phyloP scores from a whole-genome alignment of 1,139 yeast species.

The Scheffersomyces cryptocercus region DNA sequence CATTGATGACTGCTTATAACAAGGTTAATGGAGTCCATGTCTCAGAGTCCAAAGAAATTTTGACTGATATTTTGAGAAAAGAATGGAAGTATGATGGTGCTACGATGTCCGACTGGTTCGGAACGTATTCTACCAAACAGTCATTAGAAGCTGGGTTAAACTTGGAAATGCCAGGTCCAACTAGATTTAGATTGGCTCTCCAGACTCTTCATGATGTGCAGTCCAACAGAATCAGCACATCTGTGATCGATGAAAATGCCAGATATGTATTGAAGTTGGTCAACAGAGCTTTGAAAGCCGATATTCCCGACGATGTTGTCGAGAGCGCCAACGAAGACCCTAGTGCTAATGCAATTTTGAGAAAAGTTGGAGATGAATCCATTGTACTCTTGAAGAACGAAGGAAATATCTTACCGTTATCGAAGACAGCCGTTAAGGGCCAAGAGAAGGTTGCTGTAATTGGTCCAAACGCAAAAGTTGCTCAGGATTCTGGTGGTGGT shows the following conservation, averaged over 20 bases:
- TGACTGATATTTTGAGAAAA: conserved; percentile 15
- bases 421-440: conserved; percentile 21
- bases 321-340: conserved; percentile 46
- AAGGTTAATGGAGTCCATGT: conserved; percentile 18
- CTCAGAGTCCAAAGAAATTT: conserved; percentile 13
- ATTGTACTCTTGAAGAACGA: conserved; percentile 57
- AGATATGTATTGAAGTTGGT: conserved; percentile 47
- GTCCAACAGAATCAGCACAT: conserved; percentile 18
- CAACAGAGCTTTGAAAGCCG: conserved; percentile 42
- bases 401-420: conserved; percentile 40
- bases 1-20: conserved; percentile 22
- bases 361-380: conserved; percentile 52
- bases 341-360: conserved; percentile 42
- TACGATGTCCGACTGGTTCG: conserved; percentile 22
- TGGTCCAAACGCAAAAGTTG: conserved; percentile 51
- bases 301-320: conserved; percentile 40
- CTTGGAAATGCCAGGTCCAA: conserved; percentile 23
- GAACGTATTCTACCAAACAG: conserved; percentile 15
- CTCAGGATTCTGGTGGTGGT: conserved; percentile 53
- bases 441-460: conserved; percentile 45
- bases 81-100: conserved; percentile 20
- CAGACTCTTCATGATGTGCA: conserved; percentile 13
- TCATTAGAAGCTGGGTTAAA: conserved; percentile 20
- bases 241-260: conserved; percentile 45
- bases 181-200: conserved; percentile 15